Conservation (phyloP, 192 early-diverging fungal genomes). For the Podila minutissima region DNA sequence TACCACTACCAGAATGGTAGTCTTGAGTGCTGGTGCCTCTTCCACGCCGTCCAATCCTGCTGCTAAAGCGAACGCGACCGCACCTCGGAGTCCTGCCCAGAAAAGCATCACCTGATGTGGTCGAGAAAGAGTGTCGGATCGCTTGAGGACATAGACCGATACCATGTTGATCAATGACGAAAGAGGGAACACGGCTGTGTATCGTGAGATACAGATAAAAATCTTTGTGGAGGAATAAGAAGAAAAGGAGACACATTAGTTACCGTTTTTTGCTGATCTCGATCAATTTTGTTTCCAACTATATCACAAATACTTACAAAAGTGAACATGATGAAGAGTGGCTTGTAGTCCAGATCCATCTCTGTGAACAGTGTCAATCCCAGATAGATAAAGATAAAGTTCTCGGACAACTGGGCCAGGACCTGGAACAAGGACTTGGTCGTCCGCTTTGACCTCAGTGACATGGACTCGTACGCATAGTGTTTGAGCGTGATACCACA, state of each 20-base stretch:
- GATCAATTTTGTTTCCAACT: neutral
- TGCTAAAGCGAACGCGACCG: slow-evolving; percentile 95
- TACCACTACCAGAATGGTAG: slow-evolving; percentile 92
- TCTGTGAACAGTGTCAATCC: slow-evolving; percentile 93
- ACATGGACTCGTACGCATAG: slow-evolving; percentile 94
- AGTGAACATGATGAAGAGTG: slow-evolving; percentile 80
- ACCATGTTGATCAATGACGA: slow-evolving; percentile 84
- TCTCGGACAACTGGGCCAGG: slow-evolving; percentile 92
- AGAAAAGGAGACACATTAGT: neutral
- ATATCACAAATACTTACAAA: slow-evolving; percentile 53
- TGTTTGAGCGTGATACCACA: slow-evolving; percentile 93
- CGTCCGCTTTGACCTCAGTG: slow-evolving; percentile 75
- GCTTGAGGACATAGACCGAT: slow-evolving; percentile 60
- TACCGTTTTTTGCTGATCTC: neutral
- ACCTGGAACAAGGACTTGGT: slow-evolving; percentile 94
- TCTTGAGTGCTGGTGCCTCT: slow-evolving; percentile 76
- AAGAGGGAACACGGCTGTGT: slow-evolving; percentile 86
- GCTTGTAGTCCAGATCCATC: slow-evolving; percentile 73
- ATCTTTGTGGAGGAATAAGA: slow-evolving; percentile 50
- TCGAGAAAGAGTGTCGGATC: slow-evolving; percentile 59
- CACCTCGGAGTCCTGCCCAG: slow-evolving; percentile 93
- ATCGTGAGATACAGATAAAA: slow-evolving; percentile 88
- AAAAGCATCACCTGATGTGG: slow-evolving; percentile 93
- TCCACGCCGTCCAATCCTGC: slow-evolving; percentile 78
- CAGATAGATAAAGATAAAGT: slow-evolving; percentile 98